phyloP scores from a whole-genome alignment of 2,329 filamentous ascomycete genomes.

The Aspergillus chevalieri region DNA sequence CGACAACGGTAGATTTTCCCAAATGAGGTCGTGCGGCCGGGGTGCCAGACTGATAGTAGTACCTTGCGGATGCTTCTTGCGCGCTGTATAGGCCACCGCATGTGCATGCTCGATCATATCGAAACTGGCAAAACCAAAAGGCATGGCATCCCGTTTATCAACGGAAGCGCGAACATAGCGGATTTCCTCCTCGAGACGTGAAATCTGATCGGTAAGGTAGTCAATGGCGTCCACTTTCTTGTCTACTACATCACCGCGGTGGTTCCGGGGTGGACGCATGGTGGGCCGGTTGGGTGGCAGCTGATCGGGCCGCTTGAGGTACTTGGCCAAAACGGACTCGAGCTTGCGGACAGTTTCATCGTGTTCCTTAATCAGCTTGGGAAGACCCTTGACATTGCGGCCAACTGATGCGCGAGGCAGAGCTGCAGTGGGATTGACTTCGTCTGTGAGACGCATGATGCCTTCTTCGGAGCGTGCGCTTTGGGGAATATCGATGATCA shows the following conservation, averaged over 20 bases:
- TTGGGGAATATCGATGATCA: constrained; percentile 76
- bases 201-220: constrained; percentile 80
- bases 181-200: constrained; percentile 74
- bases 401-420: constrained; percentile 77
- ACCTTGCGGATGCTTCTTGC: constrained; percentile 73
- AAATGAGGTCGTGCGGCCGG: constrained; percentile 85
- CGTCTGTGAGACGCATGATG: constrained; percentile 74
- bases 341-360: constrained; percentile 72
- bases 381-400: constrained; percentile 85
- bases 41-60: constrained; percentile 74
- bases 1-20: constrained; percentile 79
- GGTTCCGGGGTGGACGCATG: constrained; percentile 74
- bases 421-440: constrained; percentile 69
- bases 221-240: constrained; percentile 89
- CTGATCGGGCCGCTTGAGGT: constrained; percentile 78
- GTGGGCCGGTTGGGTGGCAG: constrained; percentile 70
- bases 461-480: constrained; percentile 77
- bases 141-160: constrained; percentile 80
- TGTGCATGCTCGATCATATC: constrained; percentile 83
- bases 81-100: constrained; percentile 72
- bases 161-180: constrained; percentile 74
- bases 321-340: constrained; percentile 78
- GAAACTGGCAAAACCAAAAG: constrained; percentile 93
- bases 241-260: constrained; percentile 58
- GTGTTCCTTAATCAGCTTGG: constrained; percentile 77